A percentile compares a stretch with the other conserved stretches of the same genome.
phyloP scores from a whole-genome alignment of 495 filamentous ascomycete species.

The Penicillium dipodomyicola region DNA sequence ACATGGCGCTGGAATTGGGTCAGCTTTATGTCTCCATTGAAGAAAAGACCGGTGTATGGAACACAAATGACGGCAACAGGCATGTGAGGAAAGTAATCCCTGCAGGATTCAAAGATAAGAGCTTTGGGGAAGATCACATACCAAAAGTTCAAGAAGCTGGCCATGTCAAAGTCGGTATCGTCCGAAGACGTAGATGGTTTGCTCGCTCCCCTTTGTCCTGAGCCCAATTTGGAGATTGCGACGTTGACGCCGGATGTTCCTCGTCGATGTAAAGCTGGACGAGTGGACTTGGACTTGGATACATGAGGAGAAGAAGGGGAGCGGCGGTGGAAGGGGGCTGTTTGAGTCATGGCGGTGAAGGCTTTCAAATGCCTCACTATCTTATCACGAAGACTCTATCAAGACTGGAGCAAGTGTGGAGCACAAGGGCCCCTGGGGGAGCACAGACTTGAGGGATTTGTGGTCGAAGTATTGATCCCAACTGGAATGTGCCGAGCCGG shows the following conservation, averaged over 20 bases:
- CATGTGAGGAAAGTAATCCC: constrained; percentile 24
- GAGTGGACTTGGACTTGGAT: constrained; percentile 33
- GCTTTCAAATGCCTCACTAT: constrained; percentile 36
- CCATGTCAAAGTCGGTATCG: constrained; percentile 55
- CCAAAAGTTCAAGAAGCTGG: constrained; percentile 67
- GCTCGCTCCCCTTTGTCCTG: constrained; percentile 29
- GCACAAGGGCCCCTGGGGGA: constrained; percentile 29
- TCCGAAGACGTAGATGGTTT: constrained; percentile 20
- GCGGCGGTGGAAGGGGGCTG: constrained; percentile 35
- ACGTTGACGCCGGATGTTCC: constrained; percentile 34
- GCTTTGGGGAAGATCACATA: constrained; percentile 32
- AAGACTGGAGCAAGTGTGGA: constrained; percentile 24
- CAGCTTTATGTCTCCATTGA: constrained; percentile 22
- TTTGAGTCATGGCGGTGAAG: constrained; percentile 50
- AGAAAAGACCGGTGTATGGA: constrained; percentile 15
- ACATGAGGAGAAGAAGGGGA: constrained; percentile 36
- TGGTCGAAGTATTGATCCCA: neutral
- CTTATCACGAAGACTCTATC: constrained; percentile 25
- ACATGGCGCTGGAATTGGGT: constrained; percentile 52
- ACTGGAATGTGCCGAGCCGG: constrained; percentile 11
- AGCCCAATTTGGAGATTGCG: constrained; percentile 43
- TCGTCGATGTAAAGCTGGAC: constrained; percentile 38
- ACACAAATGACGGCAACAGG: constrained; percentile 23
- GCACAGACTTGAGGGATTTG: constrained; percentile 37
- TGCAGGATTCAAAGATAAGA: constrained; percentile 28